Evolutionary conservation across 345 rosid species (phyloP), one percentile per base, ranked within the genome.

Genomic region (Acer saccharum): DNA sequence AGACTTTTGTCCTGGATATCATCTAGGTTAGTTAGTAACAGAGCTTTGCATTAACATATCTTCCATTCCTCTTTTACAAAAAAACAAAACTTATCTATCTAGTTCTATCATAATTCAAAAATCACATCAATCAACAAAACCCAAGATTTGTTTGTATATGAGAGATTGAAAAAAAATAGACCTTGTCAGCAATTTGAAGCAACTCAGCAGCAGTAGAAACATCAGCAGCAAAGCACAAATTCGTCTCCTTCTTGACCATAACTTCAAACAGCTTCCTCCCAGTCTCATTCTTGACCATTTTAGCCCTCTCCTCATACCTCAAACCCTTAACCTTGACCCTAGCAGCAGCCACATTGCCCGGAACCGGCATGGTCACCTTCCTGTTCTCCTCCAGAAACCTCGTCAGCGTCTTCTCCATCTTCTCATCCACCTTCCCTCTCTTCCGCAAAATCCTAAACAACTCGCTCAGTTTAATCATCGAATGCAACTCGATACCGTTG

Each of bases 201-300:
- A 96, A 87, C 80, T 96, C 97, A 21, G 89, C 88, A 3, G 97
- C 97, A 44, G 98, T 92, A 18, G 92, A 95, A 72, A 96, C 99
- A 81, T 95, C 99, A 32, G 98, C 99, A 52, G 99, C 99, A 74
- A 96, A 83, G 71, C 99, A 96, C 44, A 96, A 87, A 87, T 94
- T 94, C 21, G 91, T 94, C 85, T 94, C 89, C 76, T 96, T 96
- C 89, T 86, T 83, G 76, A 88, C 81, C 99, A 96, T 96, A 57
- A 94, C 79, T 76, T 92, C 97, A 84, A 87, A 96, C 57, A 92
- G 75, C 79, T 84, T 92, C 84, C 86, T 96, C 76, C 97, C 99
- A 1, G 86, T 85, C 2, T 90, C 88, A 83, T 94, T 96, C 92
- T 84, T 94, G 0, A 87, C 83, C 71, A 96, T 14, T 72, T 87